Conservation (phyloP, 306 rosid genomes). For the Phaseolus lunatus region DNA sequence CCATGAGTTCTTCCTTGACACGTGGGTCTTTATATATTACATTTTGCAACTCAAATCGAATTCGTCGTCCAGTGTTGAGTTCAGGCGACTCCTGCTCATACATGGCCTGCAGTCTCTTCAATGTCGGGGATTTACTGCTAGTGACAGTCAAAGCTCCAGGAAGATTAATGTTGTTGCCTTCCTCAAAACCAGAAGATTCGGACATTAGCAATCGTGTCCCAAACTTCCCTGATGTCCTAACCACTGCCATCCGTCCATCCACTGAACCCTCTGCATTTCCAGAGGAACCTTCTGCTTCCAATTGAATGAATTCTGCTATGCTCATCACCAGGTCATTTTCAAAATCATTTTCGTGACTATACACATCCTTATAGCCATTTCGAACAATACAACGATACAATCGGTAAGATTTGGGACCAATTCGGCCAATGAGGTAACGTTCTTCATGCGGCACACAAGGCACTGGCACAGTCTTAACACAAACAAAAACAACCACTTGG, state of each 20-base stretch:
- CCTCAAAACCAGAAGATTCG: conserved; percentile 57
- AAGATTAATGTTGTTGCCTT: conserved; percentile 52
- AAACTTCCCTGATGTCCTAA: conserved; percentile 81
- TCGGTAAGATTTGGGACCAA: conserved; percentile 84
- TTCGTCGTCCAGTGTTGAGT: conserved; percentile 57
- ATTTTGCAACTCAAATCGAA: conserved; percentile 61
- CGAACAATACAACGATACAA: conserved; percentile 89
- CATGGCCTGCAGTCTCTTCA: conserved; percentile 74
- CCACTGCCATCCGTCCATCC: conserved; percentile 88
- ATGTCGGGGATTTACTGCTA: conserved; percentile 66
- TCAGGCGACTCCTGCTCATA: conserved; percentile 81
- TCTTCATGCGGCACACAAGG: conserved; percentile 80
- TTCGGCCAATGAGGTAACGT: conserved; percentile 83
- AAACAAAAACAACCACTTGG: conserved; percentile 86
- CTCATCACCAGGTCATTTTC: conserved; percentile 92
- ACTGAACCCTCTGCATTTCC: conserved; percentile 62
- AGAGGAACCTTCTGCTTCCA: conserved; percentile 88
- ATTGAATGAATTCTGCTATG: conserved; percentile 88
- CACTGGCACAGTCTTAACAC: conserved; percentile 85
- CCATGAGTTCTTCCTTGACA: conserved; percentile 81
- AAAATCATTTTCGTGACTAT: conserved; percentile 68
- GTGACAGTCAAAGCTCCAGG: conserved; percentile 58
- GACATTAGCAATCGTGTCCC: conserved; percentile 73
- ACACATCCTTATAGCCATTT: conserved; percentile 81
- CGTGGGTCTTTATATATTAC: conserved; percentile 68